Conservation (phyloP, 2,329 filamentous ascomycete species). For the Botrytis galanthina region DNA sequence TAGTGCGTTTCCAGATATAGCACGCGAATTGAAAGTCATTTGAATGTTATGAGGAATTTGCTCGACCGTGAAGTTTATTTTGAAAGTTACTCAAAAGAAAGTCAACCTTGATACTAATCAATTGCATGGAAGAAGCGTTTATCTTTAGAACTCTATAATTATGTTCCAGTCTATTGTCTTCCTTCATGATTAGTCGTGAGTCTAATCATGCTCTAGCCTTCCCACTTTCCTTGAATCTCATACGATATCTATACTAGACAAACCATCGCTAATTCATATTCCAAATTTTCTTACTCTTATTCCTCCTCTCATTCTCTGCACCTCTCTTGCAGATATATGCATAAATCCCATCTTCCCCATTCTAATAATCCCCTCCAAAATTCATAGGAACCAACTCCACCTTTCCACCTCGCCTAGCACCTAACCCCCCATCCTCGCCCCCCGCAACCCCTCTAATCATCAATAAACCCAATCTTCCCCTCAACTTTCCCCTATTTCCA, state of each 20-base stretch:
- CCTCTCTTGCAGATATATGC: no score
- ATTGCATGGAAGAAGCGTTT: fast-evolving
- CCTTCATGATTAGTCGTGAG: background rate
- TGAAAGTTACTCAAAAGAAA: background rate
- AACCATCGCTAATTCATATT: background rate
- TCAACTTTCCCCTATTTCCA: background rate
- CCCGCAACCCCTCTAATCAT: constrained; percentile 1
- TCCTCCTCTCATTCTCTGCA: background rate
- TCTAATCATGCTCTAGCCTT: background rate
- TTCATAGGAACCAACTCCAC: constrained; percentile 10
- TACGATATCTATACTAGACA: background rate
- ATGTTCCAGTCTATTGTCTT: background rate
- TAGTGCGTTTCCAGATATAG: background rate
- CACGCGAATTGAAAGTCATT: background rate
- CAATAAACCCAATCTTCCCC: background rate
- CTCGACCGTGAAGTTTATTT: background rate
- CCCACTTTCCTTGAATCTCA: background rate
- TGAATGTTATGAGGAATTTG: background rate
- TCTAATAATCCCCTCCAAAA: constrained; percentile 6
- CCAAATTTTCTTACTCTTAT: background rate
- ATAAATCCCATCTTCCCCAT: background rate
- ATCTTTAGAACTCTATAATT: no score
- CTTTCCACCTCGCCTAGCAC: background rate
- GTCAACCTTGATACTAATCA: background rate
- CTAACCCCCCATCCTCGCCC: background rate